Percentiles rank a stretch among this genome's conserved stretches.
phyloP scores from a whole-genome alignment of 2,329 filamentous ascomycete species.

The Polychaeton citri region DNA sequence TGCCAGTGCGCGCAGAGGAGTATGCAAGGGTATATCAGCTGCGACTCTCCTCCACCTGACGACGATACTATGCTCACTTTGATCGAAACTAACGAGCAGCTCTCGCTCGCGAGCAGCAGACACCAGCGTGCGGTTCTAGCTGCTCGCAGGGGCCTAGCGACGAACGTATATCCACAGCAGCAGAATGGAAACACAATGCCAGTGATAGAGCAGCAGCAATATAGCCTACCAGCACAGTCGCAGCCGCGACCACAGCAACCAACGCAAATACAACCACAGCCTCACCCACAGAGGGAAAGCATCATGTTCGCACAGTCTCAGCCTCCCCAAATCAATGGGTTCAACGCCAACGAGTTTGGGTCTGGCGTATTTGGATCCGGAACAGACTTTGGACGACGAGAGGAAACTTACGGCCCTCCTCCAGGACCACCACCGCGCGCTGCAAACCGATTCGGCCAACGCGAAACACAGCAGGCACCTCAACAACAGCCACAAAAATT shows the following conservation, averaged over 20 bases:
- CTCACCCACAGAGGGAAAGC: background rate
- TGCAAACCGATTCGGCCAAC: conserved; percentile 3
- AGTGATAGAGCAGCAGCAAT: background rate
- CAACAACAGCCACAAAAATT: conserved; percentile 5
- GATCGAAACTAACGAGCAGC: conserved; percentile 87
- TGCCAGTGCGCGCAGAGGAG: conserved; percentile 69
- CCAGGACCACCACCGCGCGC: background rate
- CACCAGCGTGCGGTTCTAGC: conserved; percentile 66
- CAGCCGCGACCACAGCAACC: background rate
- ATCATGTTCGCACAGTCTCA: background rate
- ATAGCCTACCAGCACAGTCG: background rate
- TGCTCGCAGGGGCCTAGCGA: conserved; percentile 35
- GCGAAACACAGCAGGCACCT: conserved; percentile 3
- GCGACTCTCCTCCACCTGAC: conserved; percentile 67
- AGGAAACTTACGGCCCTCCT: background rate
- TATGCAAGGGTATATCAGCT: conserved; percentile 74
- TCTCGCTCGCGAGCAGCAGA: conserved; percentile 68
- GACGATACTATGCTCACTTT: conserved; percentile 87
- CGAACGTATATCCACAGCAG: conserved; percentile 8
- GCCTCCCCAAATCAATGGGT: background rate
- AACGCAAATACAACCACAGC: background rate
- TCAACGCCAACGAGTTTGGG: background rate
- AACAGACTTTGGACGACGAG: background rate
- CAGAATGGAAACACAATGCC: too few species aligned
- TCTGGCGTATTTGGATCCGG: background rate